phyloP scores from a whole-genome alignment of 805 yeast genomes.

The Suhomyces prunicola region DNA sequence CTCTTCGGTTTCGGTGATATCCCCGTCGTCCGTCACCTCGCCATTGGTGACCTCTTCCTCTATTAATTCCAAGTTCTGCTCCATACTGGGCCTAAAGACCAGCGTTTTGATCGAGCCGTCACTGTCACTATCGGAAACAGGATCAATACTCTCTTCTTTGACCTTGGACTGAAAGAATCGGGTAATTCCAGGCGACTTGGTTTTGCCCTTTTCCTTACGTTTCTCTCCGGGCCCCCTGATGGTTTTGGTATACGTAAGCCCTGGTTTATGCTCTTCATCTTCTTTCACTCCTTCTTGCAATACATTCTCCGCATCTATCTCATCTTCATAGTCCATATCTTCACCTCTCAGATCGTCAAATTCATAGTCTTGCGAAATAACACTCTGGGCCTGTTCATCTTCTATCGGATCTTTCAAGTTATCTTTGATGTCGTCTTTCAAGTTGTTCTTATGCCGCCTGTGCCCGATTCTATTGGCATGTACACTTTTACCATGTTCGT shows the following conservation, averaged over 20 bases:
- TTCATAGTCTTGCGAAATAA: neutral
- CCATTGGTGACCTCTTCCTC: conserved; percentile 15
- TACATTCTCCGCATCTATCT: neutral
- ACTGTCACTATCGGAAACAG: conserved; percentile 8
- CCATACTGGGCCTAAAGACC: conserved; percentile 1
- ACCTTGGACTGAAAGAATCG: conserved; percentile 8
- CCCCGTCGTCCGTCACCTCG: conserved; percentile 15
- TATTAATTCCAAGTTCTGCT: conserved; percentile 15
- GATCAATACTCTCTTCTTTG: conserved; percentile 8
- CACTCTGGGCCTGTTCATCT: neutral
- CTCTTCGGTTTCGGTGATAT: conserved; percentile 11
- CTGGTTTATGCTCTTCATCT: neutral
- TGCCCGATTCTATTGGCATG: neutral
- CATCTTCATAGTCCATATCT: neutral
- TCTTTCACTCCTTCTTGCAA: neutral
- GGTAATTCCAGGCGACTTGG: conserved; percentile 1
- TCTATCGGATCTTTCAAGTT: no score
- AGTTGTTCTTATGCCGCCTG: neutral
- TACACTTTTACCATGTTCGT: neutral
- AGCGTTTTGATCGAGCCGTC: conserved; percentile 12
- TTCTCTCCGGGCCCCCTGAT: conserved; percentile 8
- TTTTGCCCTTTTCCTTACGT: conserved; percentile 4
- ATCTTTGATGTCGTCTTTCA: neutral
- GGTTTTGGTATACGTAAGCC: neutral
- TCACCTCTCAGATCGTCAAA: neutral